phyloP scores from a whole-genome alignment of 108 stramenopile genomes.

The Tribonema minus region DNA sequence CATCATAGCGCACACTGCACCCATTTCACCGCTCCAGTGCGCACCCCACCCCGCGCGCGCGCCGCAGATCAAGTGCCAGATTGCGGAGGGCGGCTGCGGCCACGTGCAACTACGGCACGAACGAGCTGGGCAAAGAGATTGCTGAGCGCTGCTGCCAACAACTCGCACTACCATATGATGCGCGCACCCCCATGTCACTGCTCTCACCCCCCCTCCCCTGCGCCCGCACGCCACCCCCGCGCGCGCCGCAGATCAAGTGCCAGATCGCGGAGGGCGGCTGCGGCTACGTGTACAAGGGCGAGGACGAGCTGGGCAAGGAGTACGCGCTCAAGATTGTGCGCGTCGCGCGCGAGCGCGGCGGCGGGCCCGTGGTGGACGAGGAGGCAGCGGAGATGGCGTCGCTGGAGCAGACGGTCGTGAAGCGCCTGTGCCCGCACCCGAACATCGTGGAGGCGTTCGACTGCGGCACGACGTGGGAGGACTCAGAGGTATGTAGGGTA shows the following conservation, averaged over 20 bases:
- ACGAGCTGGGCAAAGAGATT: too few relatives aligned
- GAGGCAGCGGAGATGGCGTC: conserved; percentile 25
- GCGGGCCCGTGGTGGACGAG: conserved; percentile 19
- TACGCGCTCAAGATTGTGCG: conserved; percentile 32
- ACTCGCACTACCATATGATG: too few relatives aligned
- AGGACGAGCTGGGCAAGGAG: conserved; percentile 24
- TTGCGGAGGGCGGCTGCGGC: too few relatives aligned
- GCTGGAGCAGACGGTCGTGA: conserved; percentile 24
- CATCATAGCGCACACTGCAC: neutral
- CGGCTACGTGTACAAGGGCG: conserved; percentile 37
- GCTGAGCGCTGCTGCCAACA: too few relatives aligned
- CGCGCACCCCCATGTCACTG: too few relatives aligned
- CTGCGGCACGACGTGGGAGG: conserved; percentile 3
- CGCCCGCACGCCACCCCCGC: neutral
- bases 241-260: conserved; percentile 7
- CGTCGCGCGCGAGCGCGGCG: conserved; percentile 4
- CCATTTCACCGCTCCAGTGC: too few relatives aligned
- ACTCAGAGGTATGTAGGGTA: too few relatives aligned
- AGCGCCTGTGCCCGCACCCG: conserved; percentile 11
- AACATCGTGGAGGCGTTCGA: conserved; percentile 15
- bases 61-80: neutral
- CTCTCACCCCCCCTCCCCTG: neutral
- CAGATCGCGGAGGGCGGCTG: conserved; percentile 26
- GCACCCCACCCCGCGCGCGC: neutral
- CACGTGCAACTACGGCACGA: too few relatives aligned